These are phyloP conservation scores for Typha latifolia DNA, from an alignment of 176 grass and related monocot genomes.

Conservation along the genomic window DNA sequence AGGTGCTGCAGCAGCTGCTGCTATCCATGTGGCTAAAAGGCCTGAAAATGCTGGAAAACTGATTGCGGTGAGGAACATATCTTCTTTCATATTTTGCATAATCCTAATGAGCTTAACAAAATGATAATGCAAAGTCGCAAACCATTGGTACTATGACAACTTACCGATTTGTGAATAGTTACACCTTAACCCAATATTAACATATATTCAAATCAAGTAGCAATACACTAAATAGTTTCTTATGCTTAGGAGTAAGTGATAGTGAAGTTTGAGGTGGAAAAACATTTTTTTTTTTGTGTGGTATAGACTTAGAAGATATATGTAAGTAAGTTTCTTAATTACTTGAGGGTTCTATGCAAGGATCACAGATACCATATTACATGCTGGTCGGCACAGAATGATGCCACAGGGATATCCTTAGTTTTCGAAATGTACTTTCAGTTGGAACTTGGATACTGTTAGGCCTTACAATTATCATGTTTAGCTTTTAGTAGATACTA, in stretches of 20 bases:
- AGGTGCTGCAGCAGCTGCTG: slow-evolving; percentile 78
- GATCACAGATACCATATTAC: too few species aligned
- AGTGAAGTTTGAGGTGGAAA: neutral
- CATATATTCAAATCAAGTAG: neutral
- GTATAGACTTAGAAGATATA: neutral
- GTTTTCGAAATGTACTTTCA: too few species aligned
- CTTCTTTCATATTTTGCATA: neutral
- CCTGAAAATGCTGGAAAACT: slow-evolving; percentile 93
- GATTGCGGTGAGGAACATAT: slow-evolving; percentile 47
- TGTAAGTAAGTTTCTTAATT: neutral
- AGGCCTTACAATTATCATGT: too few species aligned
- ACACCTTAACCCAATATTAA: neutral
- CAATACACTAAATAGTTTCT: neutral
- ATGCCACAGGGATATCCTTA: too few species aligned
- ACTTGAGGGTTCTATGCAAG: neutral
- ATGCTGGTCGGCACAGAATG: too few species aligned
- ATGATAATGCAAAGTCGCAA: too few species aligned
- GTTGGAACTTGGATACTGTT: too few species aligned
- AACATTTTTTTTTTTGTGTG: neutral
- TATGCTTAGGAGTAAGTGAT: neutral
- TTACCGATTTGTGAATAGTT: too few species aligned
- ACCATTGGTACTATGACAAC: too few species aligned
- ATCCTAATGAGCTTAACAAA: neutral
- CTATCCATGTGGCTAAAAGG: slow-evolving; percentile 72
- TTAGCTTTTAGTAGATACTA: too few species aligned